Conservation (phyloP, 179 eudicot genomes). For the Camellia oleifera region DNA sequence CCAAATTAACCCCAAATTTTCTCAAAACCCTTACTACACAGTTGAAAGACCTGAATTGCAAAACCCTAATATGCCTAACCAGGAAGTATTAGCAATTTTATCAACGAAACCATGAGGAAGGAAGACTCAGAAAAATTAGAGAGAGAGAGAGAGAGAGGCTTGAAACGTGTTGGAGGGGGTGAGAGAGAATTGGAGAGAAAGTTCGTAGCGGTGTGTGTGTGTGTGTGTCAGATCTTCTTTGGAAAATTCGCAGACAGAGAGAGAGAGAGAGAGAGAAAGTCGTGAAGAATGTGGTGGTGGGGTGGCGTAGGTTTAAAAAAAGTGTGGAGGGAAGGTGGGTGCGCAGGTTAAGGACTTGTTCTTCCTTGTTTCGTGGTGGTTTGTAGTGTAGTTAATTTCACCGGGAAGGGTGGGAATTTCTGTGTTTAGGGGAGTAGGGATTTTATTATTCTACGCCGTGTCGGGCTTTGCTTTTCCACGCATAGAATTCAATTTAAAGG, state of each 20-base stretch:
- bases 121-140: background rate
- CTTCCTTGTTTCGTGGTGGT: too few species aligned
- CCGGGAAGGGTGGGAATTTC: background rate
- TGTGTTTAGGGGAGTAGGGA: background rate
- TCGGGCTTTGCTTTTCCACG: background rate
- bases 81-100: background rate
- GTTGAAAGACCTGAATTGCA: background rate
- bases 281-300: slow-evolving; percentile 4
- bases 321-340: too few species aligned
- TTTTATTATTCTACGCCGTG: slow-evolving; percentile 6
- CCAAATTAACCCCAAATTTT: background rate
- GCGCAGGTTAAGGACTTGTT: too few species aligned
- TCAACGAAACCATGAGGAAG: background rate
- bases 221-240: background rate
- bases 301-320: background rate
- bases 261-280: background rate
- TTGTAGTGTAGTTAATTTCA: background rate
- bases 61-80: background rate
- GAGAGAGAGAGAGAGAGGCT: background rate
- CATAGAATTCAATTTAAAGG: too few species aligned
- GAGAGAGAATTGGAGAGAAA: background rate
- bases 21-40: background rate
- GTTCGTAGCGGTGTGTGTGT: slow-evolving; percentile 2
- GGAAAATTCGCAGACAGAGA: background rate
- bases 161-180: background rate